phyloP scores from a whole-genome alignment of 2,329 filamentous ascomycete genomes.

The Geosmithia morbida region DNA sequence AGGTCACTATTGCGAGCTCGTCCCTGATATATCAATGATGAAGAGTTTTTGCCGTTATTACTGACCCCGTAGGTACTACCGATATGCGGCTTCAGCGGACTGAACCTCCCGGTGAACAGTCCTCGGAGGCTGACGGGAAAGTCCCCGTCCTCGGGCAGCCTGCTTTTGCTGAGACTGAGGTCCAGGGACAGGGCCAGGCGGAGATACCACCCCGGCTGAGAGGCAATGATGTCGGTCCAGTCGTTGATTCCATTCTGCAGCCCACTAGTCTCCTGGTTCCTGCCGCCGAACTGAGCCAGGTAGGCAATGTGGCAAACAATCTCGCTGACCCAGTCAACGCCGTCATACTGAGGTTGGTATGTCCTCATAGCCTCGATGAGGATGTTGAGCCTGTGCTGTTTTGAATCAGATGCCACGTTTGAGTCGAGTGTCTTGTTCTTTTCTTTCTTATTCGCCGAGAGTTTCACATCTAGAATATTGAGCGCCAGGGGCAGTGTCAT shows the following conservation, averaged over 20 bases:
- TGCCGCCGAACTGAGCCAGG: conserved; percentile 20
- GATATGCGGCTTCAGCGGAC: conserved; percentile 15
- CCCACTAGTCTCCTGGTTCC: conserved; percentile 4
- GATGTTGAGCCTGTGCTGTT: conserved; percentile 27
- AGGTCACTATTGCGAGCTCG: background rate
- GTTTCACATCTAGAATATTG: conserved; percentile 18
- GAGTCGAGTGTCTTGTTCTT: conserved; percentile 13
- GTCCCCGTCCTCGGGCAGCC: conserved; percentile 22
- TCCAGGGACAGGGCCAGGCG: conserved; percentile 28
- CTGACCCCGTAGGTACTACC: conserved; percentile 10
- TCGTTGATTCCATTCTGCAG: conserved; percentile 14
- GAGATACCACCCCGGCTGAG: conserved; percentile 23
- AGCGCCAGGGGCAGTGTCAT: conserved; percentile 17
- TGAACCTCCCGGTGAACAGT: conserved; percentile 21
- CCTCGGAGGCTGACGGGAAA: conserved; percentile 22
- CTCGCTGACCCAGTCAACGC: conserved; percentile 27
- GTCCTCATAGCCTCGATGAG: conserved; percentile 30
- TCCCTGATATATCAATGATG: background rate
- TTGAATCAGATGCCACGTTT: conserved; percentile 19
- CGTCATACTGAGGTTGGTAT: conserved; percentile 29
- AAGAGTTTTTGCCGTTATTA: background rate
- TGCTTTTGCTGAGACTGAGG: conserved; percentile 24
- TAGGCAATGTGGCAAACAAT: conserved; percentile 27
- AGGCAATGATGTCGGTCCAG: conserved; percentile 26
- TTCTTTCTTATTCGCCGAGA: conserved; percentile 9